Conservation (phyloP, 257 asterid species). For the Solanum corneliomulleri region DNA sequence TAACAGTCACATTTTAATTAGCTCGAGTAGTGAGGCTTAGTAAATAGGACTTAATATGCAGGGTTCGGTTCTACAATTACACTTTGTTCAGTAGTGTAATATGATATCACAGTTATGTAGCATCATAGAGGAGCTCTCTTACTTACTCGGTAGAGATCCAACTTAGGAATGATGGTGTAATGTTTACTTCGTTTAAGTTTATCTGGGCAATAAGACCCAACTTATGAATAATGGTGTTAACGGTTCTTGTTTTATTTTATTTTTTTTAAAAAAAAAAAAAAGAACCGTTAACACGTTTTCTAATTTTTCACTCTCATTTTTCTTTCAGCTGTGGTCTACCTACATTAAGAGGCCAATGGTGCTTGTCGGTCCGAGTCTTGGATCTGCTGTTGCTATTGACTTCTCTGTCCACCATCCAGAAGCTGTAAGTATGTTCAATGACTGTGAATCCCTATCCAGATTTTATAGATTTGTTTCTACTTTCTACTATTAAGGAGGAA, state of each 20-base stretch:
- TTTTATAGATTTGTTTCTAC: neutral
- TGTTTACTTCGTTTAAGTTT: neutral
- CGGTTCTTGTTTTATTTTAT: too few species aligned
- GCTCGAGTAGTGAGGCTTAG: neutral
- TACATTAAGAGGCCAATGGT: constrained; percentile 66
- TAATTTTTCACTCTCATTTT: neutral
- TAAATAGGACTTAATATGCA: neutral
- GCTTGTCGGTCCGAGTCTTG: constrained; percentile 94
- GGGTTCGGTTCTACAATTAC: neutral
- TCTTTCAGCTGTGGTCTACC: constrained; percentile 60
- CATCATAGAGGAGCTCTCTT: neutral
- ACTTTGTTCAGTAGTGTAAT: neutral
- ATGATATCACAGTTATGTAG: neutral
- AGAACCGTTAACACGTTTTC: neutral
- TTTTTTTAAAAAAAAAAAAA: too few species aligned
- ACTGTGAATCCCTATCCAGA: neutral
- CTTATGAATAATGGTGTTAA: too few species aligned
- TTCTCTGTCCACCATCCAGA: constrained; percentile 61
- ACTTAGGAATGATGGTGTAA: neutral
- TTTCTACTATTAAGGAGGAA: neutral
- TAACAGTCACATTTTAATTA: neutral
- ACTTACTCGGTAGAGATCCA: neutral
- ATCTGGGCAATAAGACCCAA: neutral
- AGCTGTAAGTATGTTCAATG: constrained; percentile 38
- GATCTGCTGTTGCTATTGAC: constrained; percentile 88